Base-by-base conservation (phyloP, 208 protist species). In the Leishmania amazonensis region DNA sequence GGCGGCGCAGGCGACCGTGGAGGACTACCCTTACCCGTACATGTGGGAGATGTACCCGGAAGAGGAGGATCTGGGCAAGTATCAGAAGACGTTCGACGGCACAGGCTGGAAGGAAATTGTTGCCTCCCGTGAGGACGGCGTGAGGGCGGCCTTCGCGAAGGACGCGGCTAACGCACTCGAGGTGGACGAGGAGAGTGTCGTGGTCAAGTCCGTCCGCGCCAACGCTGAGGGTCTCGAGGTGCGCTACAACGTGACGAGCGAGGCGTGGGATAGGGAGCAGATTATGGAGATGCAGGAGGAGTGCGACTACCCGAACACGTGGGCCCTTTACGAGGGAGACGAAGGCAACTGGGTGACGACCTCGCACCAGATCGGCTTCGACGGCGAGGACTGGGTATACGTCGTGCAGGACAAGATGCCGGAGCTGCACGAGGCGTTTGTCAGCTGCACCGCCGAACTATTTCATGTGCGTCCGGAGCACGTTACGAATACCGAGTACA, bases 381-480 rank as follows among this genome's bases (percentile, higher is more conserved):
- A 95, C 42, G 93, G 93, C 76, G 91, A 93, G 42, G 88, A 89
- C 84, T 96, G 93, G 91, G 81, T 65, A 9, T 86, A 91, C 75
- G 90, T 94, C 45, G 42, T 95, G 79, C 60, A 86, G 65, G 79
- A 72, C 67, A 88, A 80, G 67, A 68, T 85, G 74, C 62, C 75
- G 11, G 86, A 87, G 78, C 75, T 95, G 40, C 47, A 87, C 62
- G 54, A 79, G 28, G 85, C 78, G 28, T 90, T 93, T 38, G 79
- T 74, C 38, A 42, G 35, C 58, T 85, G 84, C 81, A 85, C 90
- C 28, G 82, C 81, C 6, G 83, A 76, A n/a, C 68, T 75, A 67
- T 84, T 93, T 75, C 78, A 70, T 13, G 40, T 93, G n/a, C 57
- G 84, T 45, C 42, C 83, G 40, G 81, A 87, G 54, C 72, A 92